Conservation (phyloP, 2,329 filamentous ascomycete genomes). For the Fusarium oxysporum region DNA sequence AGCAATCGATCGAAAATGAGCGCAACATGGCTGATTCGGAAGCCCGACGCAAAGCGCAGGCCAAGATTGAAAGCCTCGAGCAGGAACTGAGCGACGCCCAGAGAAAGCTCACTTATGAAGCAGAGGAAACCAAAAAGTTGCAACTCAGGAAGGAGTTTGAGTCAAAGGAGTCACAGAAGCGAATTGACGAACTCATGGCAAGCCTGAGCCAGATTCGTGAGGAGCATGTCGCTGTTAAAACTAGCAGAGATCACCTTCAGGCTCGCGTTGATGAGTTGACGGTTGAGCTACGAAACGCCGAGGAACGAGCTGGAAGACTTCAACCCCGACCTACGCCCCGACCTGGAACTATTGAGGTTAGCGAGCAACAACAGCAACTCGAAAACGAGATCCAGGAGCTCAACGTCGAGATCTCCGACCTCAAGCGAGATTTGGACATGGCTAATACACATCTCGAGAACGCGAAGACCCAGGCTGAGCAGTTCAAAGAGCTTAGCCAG, state of each 20-base stretch:
- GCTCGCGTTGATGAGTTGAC: conserved; percentile 88
- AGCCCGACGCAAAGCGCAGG: conserved; percentile 80
- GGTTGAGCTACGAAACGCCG: conserved; percentile 87
- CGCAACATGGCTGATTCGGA: conserved; percentile 88
- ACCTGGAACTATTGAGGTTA: conserved; percentile 57
- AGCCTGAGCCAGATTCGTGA: conserved; percentile 85
- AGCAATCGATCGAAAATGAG: conserved; percentile 93
- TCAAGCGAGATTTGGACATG: conserved; percentile 88
- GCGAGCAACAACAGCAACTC: conserved; percentile 60
- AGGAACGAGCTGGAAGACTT: conserved; percentile 85
- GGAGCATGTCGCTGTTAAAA: conserved; percentile 87
- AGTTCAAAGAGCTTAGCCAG: conserved; percentile 90
- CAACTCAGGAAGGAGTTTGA: conserved; percentile 91
- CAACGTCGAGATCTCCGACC: conserved; percentile 82
- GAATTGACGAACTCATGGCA: conserved; percentile 89
- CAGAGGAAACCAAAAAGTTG: conserved; percentile 86
- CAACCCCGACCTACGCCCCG: conserved; percentile 81
- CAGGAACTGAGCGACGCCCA: conserved; percentile 81
- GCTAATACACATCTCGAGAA: conserved; percentile 83
- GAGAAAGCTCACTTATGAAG: conserved; percentile 83
- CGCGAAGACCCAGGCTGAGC: conserved; percentile 82
- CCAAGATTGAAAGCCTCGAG: conserved; percentile 82
- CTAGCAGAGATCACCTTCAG: conserved; percentile 89
- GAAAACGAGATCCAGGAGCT: conserved; percentile 81
- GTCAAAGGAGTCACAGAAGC: conserved; percentile 85